Evolutionary conservation across 352 stramenopile species (phyloP).

Genomic region (Phytophthora macrochlamydospora): DNA sequence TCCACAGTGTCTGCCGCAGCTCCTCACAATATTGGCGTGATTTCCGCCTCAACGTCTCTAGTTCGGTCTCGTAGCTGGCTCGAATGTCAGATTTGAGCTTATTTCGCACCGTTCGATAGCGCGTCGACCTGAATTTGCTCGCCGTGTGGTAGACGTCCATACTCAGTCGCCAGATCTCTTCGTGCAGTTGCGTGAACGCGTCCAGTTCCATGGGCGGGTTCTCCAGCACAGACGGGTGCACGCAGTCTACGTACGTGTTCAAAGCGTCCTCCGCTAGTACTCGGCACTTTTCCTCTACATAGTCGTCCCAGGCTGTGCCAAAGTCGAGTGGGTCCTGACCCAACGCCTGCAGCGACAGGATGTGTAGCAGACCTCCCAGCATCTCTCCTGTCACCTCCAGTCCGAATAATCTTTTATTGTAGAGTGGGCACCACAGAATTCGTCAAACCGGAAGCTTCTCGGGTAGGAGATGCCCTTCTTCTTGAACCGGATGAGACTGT

Average conservation of each 20-base stretch:
- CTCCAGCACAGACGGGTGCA: conserved; percentile 62
- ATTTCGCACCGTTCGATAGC: conserved; percentile 48
- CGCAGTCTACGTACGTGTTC: conserved; percentile 76
- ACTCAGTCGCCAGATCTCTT: conserved; percentile 70
- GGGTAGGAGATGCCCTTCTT: conserved; percentile 24
- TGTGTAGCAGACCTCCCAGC: conserved; percentile 47
- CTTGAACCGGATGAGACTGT: conserved; percentile 50
- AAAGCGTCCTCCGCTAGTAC: conserved; percentile 63
- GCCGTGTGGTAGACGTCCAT: conserved; percentile 71
- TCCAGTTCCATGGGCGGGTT: conserved; percentile 64
- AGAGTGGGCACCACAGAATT: conserved; percentile 39
- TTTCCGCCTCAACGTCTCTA: conserved; percentile 41
- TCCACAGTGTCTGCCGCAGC: conserved; percentile 49
- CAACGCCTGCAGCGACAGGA: conserved; percentile 31
- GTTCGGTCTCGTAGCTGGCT: conserved; percentile 43
- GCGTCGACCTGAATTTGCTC: conserved; percentile 47
- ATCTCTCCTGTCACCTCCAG: conserved; percentile 60
- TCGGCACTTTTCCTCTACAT: conserved; percentile 60
- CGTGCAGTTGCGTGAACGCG: conserved; percentile 68
- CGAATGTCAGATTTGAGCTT: conserved; percentile 60
- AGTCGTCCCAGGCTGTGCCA: conserved; percentile 66
- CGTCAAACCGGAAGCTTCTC: conserved; percentile 22
- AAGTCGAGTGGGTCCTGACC: conserved; percentile 54
- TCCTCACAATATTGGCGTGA: conserved; percentile 61
- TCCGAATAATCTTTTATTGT: conserved; percentile 69